Evolutionary conservation across 2,329 filamentous ascomycete genomes (phyloP).

Genomic region (Xylaria digitata): DNA sequence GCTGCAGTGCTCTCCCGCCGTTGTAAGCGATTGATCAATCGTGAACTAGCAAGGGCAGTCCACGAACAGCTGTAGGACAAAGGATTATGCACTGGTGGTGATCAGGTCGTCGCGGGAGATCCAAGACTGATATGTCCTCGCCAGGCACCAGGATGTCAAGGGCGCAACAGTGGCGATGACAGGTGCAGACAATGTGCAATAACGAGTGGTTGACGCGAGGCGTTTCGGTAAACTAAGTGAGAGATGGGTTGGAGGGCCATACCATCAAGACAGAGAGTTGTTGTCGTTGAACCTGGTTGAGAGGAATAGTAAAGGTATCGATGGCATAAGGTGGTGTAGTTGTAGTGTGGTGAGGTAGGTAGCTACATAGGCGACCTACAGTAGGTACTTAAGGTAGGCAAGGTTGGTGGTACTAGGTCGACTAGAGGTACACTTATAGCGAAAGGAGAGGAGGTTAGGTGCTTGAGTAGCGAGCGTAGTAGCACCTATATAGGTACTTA

Average conservation of each 20-base stretch:
- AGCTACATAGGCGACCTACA: background rate
- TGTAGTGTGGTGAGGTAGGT: background rate
- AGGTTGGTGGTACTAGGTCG: constrained; percentile 14
- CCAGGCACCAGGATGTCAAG: constrained; percentile 36
- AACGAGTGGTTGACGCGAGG: constrained; percentile 30
- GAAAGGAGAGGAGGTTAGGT: background rate
- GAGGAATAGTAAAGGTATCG: constrained; percentile 27
- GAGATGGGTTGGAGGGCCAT: constrained; percentile 30
- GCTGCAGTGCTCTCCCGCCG: constrained; percentile 25
- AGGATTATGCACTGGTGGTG: constrained; percentile 12
- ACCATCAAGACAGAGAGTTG: constrained; percentile 26
- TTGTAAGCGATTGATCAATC: constrained; percentile 28
- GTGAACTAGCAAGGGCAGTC: constrained; percentile 15
- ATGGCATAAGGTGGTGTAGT: constrained; percentile 27
- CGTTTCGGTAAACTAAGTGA: constrained; percentile 19
- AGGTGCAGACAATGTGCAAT: constrained; percentile 19
- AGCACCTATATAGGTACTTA: too few species aligned
- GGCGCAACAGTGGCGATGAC: constrained; percentile 23
- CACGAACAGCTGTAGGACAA: constrained; percentile 11
- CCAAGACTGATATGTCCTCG: constrained; percentile 21
- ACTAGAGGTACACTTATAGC: background rate
- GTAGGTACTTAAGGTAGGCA: background rate
- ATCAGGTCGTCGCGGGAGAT: constrained; percentile 25
- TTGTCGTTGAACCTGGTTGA: constrained; percentile 22
- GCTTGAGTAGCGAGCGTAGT: background rate